Evolutionary conservation across 306 rosid species (phyloP), one percentile per base, ranked within the genome.

Genomic region (Quercus wislizeni): DNA sequence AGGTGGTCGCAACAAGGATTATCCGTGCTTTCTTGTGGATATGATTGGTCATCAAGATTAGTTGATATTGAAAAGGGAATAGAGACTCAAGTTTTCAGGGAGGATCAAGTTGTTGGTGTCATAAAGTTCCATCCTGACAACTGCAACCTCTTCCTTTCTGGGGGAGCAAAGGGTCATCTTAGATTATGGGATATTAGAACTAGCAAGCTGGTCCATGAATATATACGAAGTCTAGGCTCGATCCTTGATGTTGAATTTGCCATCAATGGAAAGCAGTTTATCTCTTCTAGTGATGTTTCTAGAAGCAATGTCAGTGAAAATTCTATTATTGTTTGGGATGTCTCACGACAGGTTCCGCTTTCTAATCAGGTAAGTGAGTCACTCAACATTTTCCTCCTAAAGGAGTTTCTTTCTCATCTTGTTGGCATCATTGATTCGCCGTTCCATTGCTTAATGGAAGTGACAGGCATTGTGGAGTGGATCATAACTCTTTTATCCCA

Each of bases 251-350:
- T 91, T 35, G 97, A 96, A 85, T 93, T 96, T 85, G 49, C 82
- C 41, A 71, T 38, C 10, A 83, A 78, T 55, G 91, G 98, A 77
- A 91, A 87, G 81, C 92, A 93, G 74, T 88, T 96, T 80, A 87
- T 93, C 71, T 93, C 96, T 69, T 89, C 98, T 1, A 88, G 97
- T 75, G 97, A 93, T 82, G 90, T 89, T 75, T 85, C 98, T 28
- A 83, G 91, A 79, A 85, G 87, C 80, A 90, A 90, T 82, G 77
- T 84, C 70, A 96, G 93, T 69, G 94, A 93, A 87, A 91, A 92
- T 46, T 89, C 97, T 57, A 88, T 96, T 58, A 88, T 89, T 57
- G 90, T 96, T 79, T 96, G 99, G 98, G 99, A 96, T 86, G 87
- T 89, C 74, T 83, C 87, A 1, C 86, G 93, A 62, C 87, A 96